A percentile compares a stretch with the other conserved stretches of the same genome.
phyloP scores from a whole-genome alignment of 2,329 filamentous ascomycete genomes.

The Chrysoporthe deuterocubensis region DNA sequence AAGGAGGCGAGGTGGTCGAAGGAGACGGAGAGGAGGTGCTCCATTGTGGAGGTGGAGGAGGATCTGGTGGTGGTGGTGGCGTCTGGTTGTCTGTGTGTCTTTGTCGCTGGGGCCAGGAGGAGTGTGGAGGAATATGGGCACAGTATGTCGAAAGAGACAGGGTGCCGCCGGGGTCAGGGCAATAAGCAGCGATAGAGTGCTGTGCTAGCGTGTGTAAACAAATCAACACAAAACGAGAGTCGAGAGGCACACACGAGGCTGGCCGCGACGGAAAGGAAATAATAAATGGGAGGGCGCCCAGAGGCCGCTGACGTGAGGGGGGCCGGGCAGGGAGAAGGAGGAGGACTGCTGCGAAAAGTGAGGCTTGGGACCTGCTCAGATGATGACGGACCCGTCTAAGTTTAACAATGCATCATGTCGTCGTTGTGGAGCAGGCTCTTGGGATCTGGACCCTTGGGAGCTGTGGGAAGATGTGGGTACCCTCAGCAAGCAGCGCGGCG shows the following conservation, averaged over 20 bases:
- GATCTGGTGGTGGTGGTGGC: too few relatives aligned
- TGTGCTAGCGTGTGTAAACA: too few relatives aligned
- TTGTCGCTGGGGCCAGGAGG: too few relatives aligned
- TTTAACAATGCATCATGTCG: slow-evolving; percentile 18
- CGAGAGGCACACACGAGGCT: not conserved
- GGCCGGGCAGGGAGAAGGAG: not conserved
- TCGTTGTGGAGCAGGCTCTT: slow-evolving; percentile 2
- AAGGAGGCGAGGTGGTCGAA: slow-evolving; percentile 97
- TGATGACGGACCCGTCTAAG: slow-evolving; percentile 14
- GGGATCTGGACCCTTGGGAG: slow-evolving; percentile 11
- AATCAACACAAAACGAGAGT: not conserved
- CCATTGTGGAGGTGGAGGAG: slow-evolving; percentile 60
- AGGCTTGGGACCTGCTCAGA: slow-evolving; percentile 8
- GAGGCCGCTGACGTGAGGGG: slow-evolving; percentile 2
- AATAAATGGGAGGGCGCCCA: not conserved
- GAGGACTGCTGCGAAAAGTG: not conserved
- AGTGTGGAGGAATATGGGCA: too few relatives aligned
- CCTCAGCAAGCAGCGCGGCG: too few relatives aligned
- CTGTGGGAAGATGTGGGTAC: not conserved
- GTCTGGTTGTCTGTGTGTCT: too few relatives aligned
- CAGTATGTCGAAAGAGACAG: too few relatives aligned
- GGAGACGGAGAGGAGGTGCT: slow-evolving; percentile 86
- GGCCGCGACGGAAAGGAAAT: not conserved
- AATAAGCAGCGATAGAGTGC: too few relatives aligned
- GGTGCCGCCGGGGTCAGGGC: too few relatives aligned